Conservation (phyloP, 768 basidiomycete genomes). For the Leccinum pellstonianum region DNA sequence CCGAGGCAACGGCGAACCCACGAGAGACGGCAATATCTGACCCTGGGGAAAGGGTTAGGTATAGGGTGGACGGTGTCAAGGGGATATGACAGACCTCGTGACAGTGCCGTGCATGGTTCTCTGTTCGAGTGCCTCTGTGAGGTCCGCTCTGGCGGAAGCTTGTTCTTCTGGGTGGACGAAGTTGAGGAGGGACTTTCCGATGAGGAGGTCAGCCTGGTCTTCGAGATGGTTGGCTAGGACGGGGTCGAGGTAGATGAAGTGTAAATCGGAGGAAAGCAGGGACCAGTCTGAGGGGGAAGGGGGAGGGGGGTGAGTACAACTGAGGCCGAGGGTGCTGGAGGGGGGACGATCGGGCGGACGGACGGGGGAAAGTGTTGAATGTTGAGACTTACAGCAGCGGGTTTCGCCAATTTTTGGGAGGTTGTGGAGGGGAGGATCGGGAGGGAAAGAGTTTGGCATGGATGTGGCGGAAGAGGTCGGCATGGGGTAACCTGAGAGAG, state of each 20-base stretch:
- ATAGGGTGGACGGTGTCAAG: slow-evolving; percentile 13
- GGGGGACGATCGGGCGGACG: slow-evolving; percentile 27
- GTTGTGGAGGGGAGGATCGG: slow-evolving; percentile 37
- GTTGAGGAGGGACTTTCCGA: slow-evolving; percentile 67
- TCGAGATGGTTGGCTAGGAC: slow-evolving; percentile 71
- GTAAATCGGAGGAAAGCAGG: slow-evolving; percentile 69
- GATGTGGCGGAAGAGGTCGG: slow-evolving; percentile 28
- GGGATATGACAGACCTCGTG: slow-evolving; percentile 52
- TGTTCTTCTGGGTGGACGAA: slow-evolving; percentile 89
- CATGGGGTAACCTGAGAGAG: slow-evolving; percentile 37
- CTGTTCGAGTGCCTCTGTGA: slow-evolving; percentile 69
- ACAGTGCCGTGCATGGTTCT: slow-evolving; percentile 81
- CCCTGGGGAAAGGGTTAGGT: slow-evolving; percentile 44
- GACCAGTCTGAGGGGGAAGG: slow-evolving; percentile 63
- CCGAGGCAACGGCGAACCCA: slow-evolving; percentile 73
- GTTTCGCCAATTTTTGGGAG: slow-evolving; percentile 67
- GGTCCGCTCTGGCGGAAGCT: slow-evolving; percentile 68
- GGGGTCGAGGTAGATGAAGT: slow-evolving; percentile 83
- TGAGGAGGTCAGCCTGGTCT: slow-evolving; percentile 63
- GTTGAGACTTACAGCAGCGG: slow-evolving; percentile 64
- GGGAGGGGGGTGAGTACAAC: slow-evolving; percentile 18
- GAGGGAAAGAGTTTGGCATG: slow-evolving; percentile 27
- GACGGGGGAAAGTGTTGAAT: background rate
- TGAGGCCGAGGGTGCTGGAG: slow-evolving; percentile 15
- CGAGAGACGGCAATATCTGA: slow-evolving; percentile 76